Conservation (phyloP, 2,329 filamentous ascomycete genomes). For the Epichloe sp. region DNA sequence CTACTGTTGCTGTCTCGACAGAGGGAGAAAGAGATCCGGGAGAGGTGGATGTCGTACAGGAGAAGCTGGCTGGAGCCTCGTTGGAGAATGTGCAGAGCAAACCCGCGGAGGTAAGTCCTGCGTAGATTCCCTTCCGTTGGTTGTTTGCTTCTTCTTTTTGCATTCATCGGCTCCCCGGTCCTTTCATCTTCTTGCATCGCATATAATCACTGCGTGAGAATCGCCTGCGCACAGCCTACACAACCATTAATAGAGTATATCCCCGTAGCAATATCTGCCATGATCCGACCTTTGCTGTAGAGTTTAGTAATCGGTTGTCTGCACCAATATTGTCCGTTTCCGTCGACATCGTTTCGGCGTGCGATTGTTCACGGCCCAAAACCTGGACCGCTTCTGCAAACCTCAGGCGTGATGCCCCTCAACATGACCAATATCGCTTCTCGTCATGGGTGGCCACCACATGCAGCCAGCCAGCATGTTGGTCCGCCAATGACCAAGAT, state of each 20-base stretch:
- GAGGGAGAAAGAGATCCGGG: not conserved
- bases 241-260: not conserved
- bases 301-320: not conserved
- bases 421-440: too few relatives aligned
- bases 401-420: too few relatives aligned
- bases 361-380: too few relatives aligned
- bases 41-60: constrained; percentile 5
- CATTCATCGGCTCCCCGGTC: not conserved
- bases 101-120: not conserved
- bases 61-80: constrained; percentile 8
- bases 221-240: not conserved
- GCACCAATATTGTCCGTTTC: too few relatives aligned
- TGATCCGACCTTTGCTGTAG: not conserved
- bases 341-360: too few relatives aligned
- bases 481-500: too few relatives aligned
- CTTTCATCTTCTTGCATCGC: not conserved
- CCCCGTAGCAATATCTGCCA: not conserved
- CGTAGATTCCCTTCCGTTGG: not conserved
- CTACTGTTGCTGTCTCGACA: not conserved
- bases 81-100: not conserved
- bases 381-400: too few relatives aligned
- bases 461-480: too few relatives aligned
- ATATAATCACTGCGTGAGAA: not conserved
- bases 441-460: too few relatives aligned
- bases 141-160: not conserved